phyloP scores from a whole-genome alignment of 2,329 filamentous ascomycete species.

The Cercospora zeina region DNA sequence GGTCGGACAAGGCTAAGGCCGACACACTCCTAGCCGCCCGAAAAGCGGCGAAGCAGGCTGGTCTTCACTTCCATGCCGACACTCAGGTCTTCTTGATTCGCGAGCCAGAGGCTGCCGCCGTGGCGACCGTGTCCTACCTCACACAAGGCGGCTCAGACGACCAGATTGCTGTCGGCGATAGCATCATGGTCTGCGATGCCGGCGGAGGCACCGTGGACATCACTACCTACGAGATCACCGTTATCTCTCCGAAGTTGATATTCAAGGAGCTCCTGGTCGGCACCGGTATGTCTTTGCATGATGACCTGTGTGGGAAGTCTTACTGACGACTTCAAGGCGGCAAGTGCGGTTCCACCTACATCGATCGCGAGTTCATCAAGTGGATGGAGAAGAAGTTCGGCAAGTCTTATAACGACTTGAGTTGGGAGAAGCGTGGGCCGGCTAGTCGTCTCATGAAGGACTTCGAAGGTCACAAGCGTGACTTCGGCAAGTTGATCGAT shows the following conservation, averaged over 20 bases:
- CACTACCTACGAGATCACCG: slow-evolving; percentile 19
- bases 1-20: slow-evolving; percentile 77
- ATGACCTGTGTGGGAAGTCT: background rate
- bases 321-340: slow-evolving; percentile 10
- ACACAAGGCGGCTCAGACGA: slow-evolving; percentile 9
- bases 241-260: background rate
- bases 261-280: slow-evolving; percentile 24
- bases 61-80: slow-evolving; percentile 54
- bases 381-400: slow-evolving; percentile 22
- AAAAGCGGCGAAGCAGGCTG: slow-evolving; percentile 69
- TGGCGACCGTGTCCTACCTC: slow-evolving; percentile 38
- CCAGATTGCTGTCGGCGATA: slow-evolving; percentile 15
- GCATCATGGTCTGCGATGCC: slow-evolving; percentile 23
- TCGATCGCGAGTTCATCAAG: slow-evolving; percentile 23
- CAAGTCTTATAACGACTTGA: slow-evolving; percentile 8
- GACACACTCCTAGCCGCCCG: slow-evolving; percentile 73
- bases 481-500: slow-evolving; percentile 18
- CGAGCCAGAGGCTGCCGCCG: slow-evolving; percentile 74
- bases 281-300: slow-evolving; percentile 4
- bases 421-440: slow-evolving; percentile 15
- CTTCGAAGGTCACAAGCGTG: slow-evolving; percentile 19
- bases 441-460: slow-evolving; percentile 23
- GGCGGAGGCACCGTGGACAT: slow-evolving; percentile 27
- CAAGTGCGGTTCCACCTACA: slow-evolving; percentile 27
- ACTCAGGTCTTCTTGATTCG: slow-evolving; percentile 59